Percentiles rank a stretch among this genome's conserved stretches.
These are phyloP conservation scores for Cercis canadensis DNA, from an alignment of 306 rosid species.

Conservation along the genomic window DNA sequence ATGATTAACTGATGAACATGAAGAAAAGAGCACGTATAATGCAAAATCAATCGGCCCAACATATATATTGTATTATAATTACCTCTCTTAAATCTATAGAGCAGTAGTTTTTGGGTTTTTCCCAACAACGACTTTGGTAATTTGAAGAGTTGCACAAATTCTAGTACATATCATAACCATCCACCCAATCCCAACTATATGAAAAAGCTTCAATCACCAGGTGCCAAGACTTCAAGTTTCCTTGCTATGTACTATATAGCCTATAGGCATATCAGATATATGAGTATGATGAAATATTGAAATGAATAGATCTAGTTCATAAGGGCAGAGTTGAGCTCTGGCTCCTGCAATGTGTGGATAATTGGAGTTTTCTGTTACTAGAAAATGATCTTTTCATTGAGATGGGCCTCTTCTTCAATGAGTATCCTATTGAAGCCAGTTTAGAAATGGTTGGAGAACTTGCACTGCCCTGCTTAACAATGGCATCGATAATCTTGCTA, in stretches of 20 bases:
- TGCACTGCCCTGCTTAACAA: slow-evolving; percentile 42
- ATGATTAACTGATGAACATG: too few species aligned
- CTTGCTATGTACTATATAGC: too few species aligned
- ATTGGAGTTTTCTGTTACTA: slow-evolving; percentile 35
- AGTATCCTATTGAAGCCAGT: slow-evolving; percentile 49
- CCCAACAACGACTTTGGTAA: too few species aligned
- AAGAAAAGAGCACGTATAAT: too few species aligned
- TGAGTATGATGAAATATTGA: neutral
- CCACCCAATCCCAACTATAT: neutral
- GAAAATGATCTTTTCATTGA: slow-evolving; percentile 55
- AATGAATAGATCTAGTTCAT: neutral
- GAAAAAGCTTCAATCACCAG: neutral
- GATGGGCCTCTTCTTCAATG: slow-evolving; percentile 52
- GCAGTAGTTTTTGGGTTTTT: too few species aligned
- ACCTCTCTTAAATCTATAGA: too few species aligned
- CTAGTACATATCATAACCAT: neutral
- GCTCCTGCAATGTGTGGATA: slow-evolving; percentile 51
- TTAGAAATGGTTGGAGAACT: slow-evolving; percentile 40
- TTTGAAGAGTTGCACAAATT: too few species aligned
- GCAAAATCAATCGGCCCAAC: too few species aligned
- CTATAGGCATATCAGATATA: too few species aligned
- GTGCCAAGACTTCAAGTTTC: too few species aligned
- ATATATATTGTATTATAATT: too few species aligned
- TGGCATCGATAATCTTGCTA: neutral
- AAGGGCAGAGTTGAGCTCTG: slow-evolving; percentile 58